Conservation (phyloP, 2,329 filamentous ascomycete species). For the Fonsecaea pedrosoi region DNA sequence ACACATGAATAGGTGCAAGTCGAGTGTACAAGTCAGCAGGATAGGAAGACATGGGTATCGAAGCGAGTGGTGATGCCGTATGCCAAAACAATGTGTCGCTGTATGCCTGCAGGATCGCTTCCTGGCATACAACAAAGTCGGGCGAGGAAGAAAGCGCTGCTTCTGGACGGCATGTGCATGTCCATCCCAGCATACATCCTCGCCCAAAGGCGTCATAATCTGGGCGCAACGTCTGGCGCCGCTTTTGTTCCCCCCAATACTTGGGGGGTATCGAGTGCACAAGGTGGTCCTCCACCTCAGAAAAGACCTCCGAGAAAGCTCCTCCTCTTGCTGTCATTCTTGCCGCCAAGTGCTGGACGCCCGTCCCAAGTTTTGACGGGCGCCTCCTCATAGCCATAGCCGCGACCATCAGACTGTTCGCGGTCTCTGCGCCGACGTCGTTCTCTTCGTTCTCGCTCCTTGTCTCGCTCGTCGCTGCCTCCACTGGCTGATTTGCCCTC, state of each 20-base stretch:
- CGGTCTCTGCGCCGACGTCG: slow-evolving; percentile 28
- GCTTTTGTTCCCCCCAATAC: background rate
- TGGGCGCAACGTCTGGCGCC: background rate
- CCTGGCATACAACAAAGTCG: background rate
- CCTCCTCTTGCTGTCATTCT: slow-evolving; percentile 38
- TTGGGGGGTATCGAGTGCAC: background rate
- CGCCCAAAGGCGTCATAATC: background rate
- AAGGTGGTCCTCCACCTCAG: slow-evolving; percentile 13
- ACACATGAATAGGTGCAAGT: background rate
- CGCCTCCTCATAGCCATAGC: slow-evolving; percentile 39
- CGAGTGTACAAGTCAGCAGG: slow-evolving; percentile 2
- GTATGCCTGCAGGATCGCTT: background rate
- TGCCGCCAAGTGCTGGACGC: slow-evolving; percentile 31
- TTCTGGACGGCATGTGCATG: background rate
- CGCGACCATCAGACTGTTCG: slow-evolving; percentile 29
- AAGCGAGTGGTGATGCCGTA: slow-evolving; percentile 18
- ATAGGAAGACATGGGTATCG: slow-evolving; percentile 11
- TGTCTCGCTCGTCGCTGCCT: slow-evolving; percentile 37
- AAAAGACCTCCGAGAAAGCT: slow-evolving; percentile 40
- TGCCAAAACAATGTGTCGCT: slow-evolving; percentile 1
- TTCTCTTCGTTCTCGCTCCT: slow-evolving; percentile 30
- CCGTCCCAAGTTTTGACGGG: slow-evolving; percentile 40
- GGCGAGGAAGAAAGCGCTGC: background rate
- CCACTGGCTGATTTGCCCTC: slow-evolving; percentile 38
- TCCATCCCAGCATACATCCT: slow-evolving; percentile 10